phyloP scores from a whole-genome alignment of 352 stramenopile species.

The Hyaloperonospora arabidopsidis region DNA sequence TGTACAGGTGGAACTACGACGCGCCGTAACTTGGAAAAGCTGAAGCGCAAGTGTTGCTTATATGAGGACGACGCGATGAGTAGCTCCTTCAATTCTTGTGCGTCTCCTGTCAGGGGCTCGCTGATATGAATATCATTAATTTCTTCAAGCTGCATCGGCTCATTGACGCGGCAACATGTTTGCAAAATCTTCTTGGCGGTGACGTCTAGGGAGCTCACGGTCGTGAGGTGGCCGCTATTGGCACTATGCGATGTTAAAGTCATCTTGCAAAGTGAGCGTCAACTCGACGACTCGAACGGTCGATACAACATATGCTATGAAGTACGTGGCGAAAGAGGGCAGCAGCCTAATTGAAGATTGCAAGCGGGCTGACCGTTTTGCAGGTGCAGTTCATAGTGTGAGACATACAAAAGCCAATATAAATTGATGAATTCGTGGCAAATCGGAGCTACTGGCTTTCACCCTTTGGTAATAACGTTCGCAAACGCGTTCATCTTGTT shows the following conservation, averaged over 20 bases:
- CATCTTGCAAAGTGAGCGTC: not conserved
- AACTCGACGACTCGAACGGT: not conserved
- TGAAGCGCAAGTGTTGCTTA: constrained; percentile 27
- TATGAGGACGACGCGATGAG: constrained; percentile 12
- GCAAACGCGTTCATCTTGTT: too few species aligned
- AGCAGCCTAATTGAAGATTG: too few species aligned
- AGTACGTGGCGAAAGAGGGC: not conserved
- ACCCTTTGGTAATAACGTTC: too few species aligned
- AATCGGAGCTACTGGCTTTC: too few species aligned
- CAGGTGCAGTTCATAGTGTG: too few species aligned
- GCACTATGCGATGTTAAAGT: not conserved
- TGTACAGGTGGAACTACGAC: constrained; percentile 39
- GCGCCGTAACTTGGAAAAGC: constrained; percentile 28
- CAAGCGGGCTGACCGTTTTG: too few species aligned
- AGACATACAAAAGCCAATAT: too few species aligned
- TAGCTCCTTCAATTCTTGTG: constrained; percentile 29
- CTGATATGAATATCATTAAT: not conserved
- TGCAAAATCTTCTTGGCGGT: constrained; percentile 22
- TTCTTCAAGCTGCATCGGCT: not conserved
- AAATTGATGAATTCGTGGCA: too few species aligned
- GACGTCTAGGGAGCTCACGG: constrained; percentile 9
- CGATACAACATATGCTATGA: not conserved
- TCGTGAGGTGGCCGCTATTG: constrained; percentile 4
- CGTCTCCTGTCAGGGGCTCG: constrained; percentile 18
- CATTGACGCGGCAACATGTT: constrained; percentile 5